These are phyloP conservation scores for Sphagnum contortum DNA, from an alignment of 225 moss, liverwort and hornwort genomes.

Conservation along the genomic window DNA sequence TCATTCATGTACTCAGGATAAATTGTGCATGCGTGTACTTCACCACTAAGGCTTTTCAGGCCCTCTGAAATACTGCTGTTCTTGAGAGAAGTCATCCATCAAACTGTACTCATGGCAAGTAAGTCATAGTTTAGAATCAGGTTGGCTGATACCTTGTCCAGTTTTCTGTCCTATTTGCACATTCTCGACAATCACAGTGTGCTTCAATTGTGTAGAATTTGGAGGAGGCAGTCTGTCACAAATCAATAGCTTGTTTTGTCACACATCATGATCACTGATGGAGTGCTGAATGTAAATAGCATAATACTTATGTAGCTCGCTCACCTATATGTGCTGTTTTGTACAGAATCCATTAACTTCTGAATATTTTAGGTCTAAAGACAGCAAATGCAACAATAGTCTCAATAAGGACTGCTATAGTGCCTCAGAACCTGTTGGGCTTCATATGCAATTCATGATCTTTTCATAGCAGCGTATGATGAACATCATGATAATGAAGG, in stretches of 20 bases:
- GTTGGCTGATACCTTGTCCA: background rate
- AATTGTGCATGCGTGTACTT: constrained; percentile 12
- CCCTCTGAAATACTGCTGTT: background rate
- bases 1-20: constrained; percentile 7
- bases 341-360: no score
- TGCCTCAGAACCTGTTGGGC: background rate
- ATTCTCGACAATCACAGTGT: background rate
- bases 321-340: no score
- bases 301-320: no score
- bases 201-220: no score
- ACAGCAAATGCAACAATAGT: no score
- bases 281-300: no score
- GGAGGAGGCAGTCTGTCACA: no score
- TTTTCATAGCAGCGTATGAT: background rate
- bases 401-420: no score
- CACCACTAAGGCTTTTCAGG: background rate
- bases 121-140: background rate
- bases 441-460: background rate
- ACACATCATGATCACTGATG: no score
- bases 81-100: background rate
- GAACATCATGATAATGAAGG: background rate
- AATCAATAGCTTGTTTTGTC: no score
- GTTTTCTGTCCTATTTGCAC: no score
- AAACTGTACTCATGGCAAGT: constrained; percentile 6
- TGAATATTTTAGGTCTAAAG: no score